Conservation (phyloP, 2,329 filamentous ascomycete genomes). For the Penicillium italicum region DNA sequence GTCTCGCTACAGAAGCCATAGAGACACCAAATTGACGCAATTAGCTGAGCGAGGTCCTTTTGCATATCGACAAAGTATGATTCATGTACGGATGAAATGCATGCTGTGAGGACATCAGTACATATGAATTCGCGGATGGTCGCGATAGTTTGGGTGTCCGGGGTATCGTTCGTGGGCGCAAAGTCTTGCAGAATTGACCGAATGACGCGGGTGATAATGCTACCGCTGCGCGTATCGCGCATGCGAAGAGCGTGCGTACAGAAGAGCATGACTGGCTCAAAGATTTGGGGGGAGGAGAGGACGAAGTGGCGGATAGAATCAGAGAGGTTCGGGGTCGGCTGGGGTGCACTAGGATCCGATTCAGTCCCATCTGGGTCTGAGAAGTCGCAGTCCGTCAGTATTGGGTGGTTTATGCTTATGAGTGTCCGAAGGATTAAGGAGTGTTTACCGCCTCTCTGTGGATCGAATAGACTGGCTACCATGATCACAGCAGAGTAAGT, state of each 20-base stretch:
- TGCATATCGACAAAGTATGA: conserved; percentile 96
- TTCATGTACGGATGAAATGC: conserved; percentile 86
- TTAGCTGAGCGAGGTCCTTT: conserved; percentile 82
- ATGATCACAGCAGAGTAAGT: conserved; percentile 91
- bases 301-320: conserved; percentile 72
- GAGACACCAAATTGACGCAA: conserved; percentile 76
- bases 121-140: conserved; percentile 87
- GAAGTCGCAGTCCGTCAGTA: conserved; percentile 3
- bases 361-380: conserved; percentile 38
- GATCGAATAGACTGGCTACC: conserved; percentile 83
- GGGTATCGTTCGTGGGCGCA: conserved; percentile 41
- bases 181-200: conserved; percentile 82
- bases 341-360: conserved; percentile 33
- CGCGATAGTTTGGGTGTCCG: conserved; percentile 51
- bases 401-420: neutral
- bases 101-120: conserved; percentile 81
- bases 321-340: conserved; percentile 49
- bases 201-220: conserved; percentile 80
- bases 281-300: conserved; percentile 69
- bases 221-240: conserved; percentile 83
- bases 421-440: neutral
- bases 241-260: conserved; percentile 86
- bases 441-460: conserved; percentile 58
- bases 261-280: conserved; percentile 87
- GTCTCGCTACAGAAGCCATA: conserved; percentile 69